Percentiles rank a stretch among this genome's conserved stretches.
These are phyloP conservation scores for Tulasnella calospora DNA, from an alignment of 768 basidiomycete genomes.

Conservation along the genomic window DNA sequence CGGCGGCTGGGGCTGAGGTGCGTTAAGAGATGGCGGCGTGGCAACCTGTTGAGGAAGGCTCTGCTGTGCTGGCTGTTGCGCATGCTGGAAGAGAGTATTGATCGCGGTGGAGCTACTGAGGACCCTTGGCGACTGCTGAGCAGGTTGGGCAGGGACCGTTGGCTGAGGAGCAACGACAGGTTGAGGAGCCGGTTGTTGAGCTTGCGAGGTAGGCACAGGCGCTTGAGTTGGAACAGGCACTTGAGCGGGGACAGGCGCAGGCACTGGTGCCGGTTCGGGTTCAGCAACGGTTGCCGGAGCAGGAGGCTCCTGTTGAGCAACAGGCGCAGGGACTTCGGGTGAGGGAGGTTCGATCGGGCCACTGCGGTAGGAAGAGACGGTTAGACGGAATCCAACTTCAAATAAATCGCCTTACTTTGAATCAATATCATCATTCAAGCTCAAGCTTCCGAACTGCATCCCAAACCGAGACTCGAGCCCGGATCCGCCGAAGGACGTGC, in stretches of 20 bases:
- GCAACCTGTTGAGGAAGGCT: conserved; percentile 11
- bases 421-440: conserved; percentile 50
- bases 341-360: conserved; percentile 8
- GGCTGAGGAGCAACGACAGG: conserved; percentile 1
- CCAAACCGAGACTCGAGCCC: conserved; percentile 66
- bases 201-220: background rate
- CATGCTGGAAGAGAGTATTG: conserved; percentile 23
- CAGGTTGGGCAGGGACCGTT: background rate
- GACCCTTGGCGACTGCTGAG: background rate
- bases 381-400: background rate
- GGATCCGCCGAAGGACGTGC: conserved; percentile 32
- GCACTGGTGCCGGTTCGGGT: background rate
- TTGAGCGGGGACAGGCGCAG: background rate
- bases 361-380: background rate
- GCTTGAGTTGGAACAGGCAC: background rate
- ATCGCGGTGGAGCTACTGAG: background rate
- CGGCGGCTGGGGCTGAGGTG: background rate
- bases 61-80: conserved; percentile 16
- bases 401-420: background rate
- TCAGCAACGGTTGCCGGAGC: background rate
- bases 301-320: background rate
- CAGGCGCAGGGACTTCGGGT: conserved; percentile 13
- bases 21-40: background rate
- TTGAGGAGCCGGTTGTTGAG: conserved; percentile 10
- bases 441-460: conserved; percentile 86